A percentile compares a stretch with the other conserved stretches of the same genome.
phyloP scores from a whole-genome alignment of 352 stramenopile genomes.

The Blastocystis sp. region DNA sequence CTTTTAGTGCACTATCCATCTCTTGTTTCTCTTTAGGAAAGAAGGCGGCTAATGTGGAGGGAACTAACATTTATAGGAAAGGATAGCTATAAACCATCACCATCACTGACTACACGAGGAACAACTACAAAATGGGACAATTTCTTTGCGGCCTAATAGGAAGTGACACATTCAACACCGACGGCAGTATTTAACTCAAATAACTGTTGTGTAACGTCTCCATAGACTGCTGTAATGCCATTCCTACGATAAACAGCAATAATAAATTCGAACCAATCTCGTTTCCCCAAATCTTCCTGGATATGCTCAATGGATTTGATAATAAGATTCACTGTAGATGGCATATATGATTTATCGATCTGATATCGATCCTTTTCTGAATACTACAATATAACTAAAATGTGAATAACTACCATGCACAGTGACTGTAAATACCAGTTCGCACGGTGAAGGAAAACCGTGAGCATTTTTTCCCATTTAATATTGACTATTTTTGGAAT shows the following conservation, averaged over 20 bases:
- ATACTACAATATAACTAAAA: not conserved
- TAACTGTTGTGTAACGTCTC: not conserved
- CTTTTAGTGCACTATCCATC: not conserved
- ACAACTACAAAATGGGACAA: constrained; percentile 22
- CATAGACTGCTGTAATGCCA: not conserved
- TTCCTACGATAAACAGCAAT: not conserved
- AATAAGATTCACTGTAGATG: not conserved
- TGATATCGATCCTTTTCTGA: constrained; percentile 17
- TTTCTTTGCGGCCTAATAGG: not conserved
- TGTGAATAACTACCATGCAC: not conserved
- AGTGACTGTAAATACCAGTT: not conserved
- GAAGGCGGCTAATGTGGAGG: constrained; percentile 1
- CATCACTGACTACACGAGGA: not conserved
- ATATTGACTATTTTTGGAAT: not conserved
- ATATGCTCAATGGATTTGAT: constrained; percentile 50
- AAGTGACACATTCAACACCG: not conserved
- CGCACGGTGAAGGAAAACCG: not conserved
- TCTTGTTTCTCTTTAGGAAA: constrained; percentile 52
- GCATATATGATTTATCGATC: constrained; percentile 27
- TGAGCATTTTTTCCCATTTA: not conserved
- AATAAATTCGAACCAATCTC: not conserved
- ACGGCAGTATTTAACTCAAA: constrained; percentile 7
- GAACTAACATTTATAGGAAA: not conserved
- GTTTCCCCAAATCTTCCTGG: not conserved
- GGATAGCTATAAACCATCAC: not conserved